Conservation (phyloP, 2,329 filamentous ascomycete genomes). For the Aspergillus sergii region DNA sequence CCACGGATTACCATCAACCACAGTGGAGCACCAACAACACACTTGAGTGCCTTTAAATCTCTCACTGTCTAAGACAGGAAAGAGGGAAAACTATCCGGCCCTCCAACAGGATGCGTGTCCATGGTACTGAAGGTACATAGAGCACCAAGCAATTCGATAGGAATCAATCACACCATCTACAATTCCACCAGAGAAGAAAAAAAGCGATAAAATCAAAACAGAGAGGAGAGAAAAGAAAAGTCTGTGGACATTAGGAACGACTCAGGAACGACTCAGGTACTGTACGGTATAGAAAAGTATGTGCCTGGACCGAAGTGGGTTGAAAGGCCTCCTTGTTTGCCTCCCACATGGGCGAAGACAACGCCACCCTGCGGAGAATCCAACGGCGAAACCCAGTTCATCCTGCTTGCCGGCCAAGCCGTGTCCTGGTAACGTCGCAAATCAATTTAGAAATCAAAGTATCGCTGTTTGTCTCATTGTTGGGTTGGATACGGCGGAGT, state of each 20-base stretch:
- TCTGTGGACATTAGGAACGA: not conserved
- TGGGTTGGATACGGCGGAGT: not conserved
- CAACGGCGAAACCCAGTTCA: not conserved
- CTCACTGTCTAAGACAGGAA: not conserved
- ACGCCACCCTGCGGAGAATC: conserved; percentile 4
- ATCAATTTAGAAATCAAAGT: not conserved
- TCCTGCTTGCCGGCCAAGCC: too few relatives aligned
- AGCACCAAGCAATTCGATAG: not conserved
- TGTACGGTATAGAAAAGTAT: not conserved
- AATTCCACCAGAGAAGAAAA: not conserved
- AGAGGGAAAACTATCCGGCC: not conserved
- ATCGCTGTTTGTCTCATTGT: not conserved
- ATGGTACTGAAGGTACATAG: not conserved
- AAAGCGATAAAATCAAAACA: not conserved
- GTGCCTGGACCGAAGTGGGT: not conserved
- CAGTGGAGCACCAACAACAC: not conserved
- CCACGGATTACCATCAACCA: not conserved
- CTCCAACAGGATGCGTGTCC: not conserved
- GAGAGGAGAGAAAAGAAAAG: not conserved
- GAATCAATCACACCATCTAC: not conserved
- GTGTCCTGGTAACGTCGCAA: too few relatives aligned
- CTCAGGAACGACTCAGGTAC: not conserved
- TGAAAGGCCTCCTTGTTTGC: not conserved
- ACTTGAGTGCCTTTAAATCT: not conserved
- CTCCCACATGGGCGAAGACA: conserved; percentile 6